Conservation (phyloP, 208 protist species). For the Porcisia hertigi region DNA sequence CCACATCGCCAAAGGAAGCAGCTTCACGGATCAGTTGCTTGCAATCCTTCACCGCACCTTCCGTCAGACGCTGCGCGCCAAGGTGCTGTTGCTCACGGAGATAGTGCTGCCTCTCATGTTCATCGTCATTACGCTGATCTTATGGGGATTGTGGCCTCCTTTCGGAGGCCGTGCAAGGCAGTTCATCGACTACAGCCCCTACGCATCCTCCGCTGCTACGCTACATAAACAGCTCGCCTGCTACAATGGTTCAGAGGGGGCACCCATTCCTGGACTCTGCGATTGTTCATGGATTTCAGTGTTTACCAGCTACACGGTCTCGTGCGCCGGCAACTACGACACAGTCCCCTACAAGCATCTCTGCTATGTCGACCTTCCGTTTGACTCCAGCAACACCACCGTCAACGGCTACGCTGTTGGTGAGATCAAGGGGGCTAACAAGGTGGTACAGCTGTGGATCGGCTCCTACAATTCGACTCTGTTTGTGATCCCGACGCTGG, state of each 20-base stretch:
- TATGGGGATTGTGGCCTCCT: conserved; percentile 41
- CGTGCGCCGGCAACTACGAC: conserved; percentile 40
- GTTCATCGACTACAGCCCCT: conserved; percentile 32
- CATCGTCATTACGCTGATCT: conserved; percentile 41
- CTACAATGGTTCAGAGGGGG: conserved; percentile 13
- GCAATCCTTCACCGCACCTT: conserved; percentile 54
- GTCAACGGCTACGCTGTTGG: conserved; percentile 21
- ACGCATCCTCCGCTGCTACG: conserved; percentile 10
- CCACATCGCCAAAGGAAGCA: conserved; percentile 23
- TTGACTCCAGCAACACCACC: conserved; percentile 12
- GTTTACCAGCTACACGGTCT: neutral
- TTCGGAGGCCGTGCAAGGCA: conserved; percentile 8
- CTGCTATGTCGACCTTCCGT: conserved; percentile 25
- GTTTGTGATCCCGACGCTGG: conserved; percentile 40
- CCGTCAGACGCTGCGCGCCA: conserved; percentile 38
- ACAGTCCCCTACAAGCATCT: conserved; percentile 33
- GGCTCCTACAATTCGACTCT: conserved; percentile 26
- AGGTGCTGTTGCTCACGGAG: conserved; percentile 34
- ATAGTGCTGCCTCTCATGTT: conserved; percentile 64
- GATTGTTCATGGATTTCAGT: conserved; percentile 22
- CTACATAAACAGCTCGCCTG: conserved; percentile 27
- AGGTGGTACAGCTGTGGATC: conserved; percentile 29
- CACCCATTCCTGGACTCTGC: conserved; percentile 28
- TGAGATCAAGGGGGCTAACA: conserved; percentile 32
- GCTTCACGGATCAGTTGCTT: conserved; percentile 45